Conservation (phyloP, 2,329 filamentous ascomycete species). For the Fusarium sp. region DNA sequence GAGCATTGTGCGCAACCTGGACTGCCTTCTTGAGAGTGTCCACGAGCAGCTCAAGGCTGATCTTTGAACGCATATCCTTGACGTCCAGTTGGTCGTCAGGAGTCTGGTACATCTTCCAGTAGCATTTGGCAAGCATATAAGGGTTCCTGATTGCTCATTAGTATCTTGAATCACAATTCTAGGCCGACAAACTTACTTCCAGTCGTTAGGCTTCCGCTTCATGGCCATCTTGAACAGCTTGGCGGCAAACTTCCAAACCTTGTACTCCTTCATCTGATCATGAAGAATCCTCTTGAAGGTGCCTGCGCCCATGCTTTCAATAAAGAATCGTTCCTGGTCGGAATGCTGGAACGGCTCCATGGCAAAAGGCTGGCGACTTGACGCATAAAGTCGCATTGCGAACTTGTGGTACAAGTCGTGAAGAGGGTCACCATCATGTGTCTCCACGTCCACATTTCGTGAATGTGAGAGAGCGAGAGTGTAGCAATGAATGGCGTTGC, state of each 20-base stretch:
- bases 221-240: conserved; percentile 68
- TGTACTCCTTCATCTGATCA: conserved; percentile 68
- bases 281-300: conserved; percentile 66
- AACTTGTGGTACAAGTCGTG: conserved; percentile 72
- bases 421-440: conserved; percentile 63
- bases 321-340: conserved; percentile 69
- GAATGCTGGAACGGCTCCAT: conserved; percentile 71
- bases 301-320: conserved; percentile 61
- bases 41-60: conserved; percentile 56
- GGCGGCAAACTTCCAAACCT: conserved; percentile 71
- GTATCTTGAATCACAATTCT: not conserved
- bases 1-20: conserved; percentile 61
- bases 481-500: conserved; percentile 86
- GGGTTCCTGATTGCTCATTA: conserved; percentile 58
- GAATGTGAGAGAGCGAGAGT: conserved; percentile 70
- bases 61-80: conserved; percentile 52
- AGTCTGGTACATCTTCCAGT: conserved; percentile 73
- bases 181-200: conserved; percentile 60
- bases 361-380: conserved; percentile 70
- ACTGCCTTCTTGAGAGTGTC: conserved; percentile 63
- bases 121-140: conserved; percentile 72
- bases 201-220: conserved; percentile 64
- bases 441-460: conserved; percentile 56
- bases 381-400: conserved; percentile 71
- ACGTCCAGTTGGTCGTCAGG: conserved; percentile 57